phyloP scores from a whole-genome alignment of 495 filamentous ascomycete genomes.

The Penicillium odoratum region DNA sequence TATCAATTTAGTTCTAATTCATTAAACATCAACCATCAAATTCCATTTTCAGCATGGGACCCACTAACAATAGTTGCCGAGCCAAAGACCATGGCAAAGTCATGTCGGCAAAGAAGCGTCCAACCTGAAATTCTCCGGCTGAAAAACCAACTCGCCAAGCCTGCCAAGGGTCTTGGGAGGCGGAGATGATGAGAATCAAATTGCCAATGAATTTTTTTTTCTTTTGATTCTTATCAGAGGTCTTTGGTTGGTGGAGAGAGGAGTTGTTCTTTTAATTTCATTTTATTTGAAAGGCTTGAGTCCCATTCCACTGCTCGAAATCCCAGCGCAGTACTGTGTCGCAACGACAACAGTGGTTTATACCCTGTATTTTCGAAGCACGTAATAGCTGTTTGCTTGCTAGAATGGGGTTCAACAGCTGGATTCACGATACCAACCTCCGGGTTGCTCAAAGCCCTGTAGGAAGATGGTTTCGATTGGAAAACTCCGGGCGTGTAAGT shows the following conservation, averaged over 20 bases:
- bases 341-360: constrained; percentile 7
- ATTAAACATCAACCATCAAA: too few relatives aligned
- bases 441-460: constrained; percentile 58
- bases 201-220: constrained; percentile 20
- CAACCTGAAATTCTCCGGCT: constrained; percentile 1
- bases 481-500: constrained; percentile 72
- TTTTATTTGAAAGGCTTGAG: constrained; percentile 4
- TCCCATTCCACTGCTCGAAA: neutral
- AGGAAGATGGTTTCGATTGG: constrained; percentile 72
- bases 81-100: constrained; percentile 9
- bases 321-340: constrained; percentile 15
- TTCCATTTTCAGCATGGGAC: neutral
- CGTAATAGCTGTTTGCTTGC: neutral
- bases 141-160: constrained; percentile 18
- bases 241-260: constrained; percentile 24
- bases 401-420: constrained; percentile 41
- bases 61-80: constrained; percentile 20
- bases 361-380: constrained; percentile 11
- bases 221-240: constrained; percentile 21
- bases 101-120: constrained; percentile 16
- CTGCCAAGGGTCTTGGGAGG: constrained; percentile 23
- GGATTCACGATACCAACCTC: constrained; percentile 53
- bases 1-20: neutral
- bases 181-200: constrained; percentile 8
- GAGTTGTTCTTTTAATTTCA: constrained; percentile 5